A percentile compares a stretch with the other conserved stretches of the same genome.
These are phyloP conservation scores for Tetrapisispora namnaoensis DNA, from an alignment of 805 yeast species.

Conservation along the genomic window DNA sequence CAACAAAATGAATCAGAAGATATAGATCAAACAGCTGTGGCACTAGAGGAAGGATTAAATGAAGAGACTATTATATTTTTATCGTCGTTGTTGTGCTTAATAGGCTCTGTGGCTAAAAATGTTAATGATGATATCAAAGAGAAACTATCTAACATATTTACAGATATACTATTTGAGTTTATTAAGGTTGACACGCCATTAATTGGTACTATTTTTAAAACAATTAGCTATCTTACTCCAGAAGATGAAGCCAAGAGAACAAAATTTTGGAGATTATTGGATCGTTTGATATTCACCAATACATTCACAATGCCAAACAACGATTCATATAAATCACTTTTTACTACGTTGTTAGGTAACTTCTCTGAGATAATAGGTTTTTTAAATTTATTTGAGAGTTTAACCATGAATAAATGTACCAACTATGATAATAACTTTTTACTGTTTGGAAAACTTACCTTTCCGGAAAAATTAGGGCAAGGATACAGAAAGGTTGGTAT, in stretches of 20 bases:
- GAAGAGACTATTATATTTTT: conserved; percentile 73
- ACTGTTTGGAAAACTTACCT: conserved; percentile 39
- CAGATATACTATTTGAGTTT: conserved; percentile 36
- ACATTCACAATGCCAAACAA: conserved; percentile 16
- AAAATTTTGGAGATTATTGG: conserved; percentile 59
- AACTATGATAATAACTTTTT: conserved; percentile 19
- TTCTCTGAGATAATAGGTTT: conserved; percentile 55
- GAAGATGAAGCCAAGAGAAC: conserved; percentile 34
- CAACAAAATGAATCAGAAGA: conserved; percentile 24
- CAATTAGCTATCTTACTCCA: conserved; percentile 48
- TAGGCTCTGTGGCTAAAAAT: conserved; percentile 41
- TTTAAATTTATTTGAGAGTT: conserved; percentile 39
- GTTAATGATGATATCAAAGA: conserved; percentile 19
- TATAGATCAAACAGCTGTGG: conserved; percentile 20
- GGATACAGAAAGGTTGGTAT: conserved; percentile 55
- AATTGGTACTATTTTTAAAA: conserved; percentile 46
- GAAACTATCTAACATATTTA: conserved; percentile 16
- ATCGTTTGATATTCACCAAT: conserved; percentile 52
- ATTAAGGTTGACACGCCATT: conserved; percentile 38
- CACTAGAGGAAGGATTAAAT: conserved; percentile 49
- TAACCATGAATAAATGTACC: conserved; percentile 29
- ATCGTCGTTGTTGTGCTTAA: conserved; percentile 61
- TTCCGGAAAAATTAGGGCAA: conserved; percentile 55
- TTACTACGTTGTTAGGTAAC: conserved; percentile 38
- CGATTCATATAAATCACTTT: conserved; percentile 35